A percentile compares a stretch with the other conserved stretches of the same genome.
Evolutionary conservation across 305 asterid genomes (phyloP).

Genomic region (Solanum aculeatissimum): DNA sequence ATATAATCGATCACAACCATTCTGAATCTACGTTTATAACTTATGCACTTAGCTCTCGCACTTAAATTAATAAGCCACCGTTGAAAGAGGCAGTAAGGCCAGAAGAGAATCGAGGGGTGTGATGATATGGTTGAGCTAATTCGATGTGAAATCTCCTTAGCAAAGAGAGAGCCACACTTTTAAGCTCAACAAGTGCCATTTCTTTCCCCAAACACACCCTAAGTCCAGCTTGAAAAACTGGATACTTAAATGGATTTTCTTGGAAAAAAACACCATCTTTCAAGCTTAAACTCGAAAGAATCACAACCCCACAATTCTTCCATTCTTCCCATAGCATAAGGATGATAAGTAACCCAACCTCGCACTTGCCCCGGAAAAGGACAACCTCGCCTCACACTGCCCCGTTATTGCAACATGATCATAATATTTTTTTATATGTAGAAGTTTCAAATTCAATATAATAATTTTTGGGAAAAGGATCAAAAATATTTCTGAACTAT

Average conservation of each 20-base stretch:
- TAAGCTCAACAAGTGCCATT: conserved; percentile 55
- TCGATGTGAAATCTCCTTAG: conserved; percentile 35
- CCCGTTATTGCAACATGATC: too few species aligned
- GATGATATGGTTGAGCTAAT: conserved; percentile 9
- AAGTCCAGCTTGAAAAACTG: conserved; percentile 63
- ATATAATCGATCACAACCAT: not conserved
- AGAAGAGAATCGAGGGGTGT: conserved; percentile 42
- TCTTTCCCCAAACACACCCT: conserved; percentile 84
- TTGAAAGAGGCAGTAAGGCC: conserved; percentile 65
- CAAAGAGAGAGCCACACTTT: conserved; percentile 41
- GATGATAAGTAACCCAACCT: conserved; percentile 74
- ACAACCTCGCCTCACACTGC: too few species aligned
- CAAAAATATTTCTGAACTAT: too few species aligned
- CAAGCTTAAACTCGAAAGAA: conserved; percentile 52
- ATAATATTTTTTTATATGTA: not conserved
- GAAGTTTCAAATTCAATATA: not conserved
- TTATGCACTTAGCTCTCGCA: conserved; percentile 12
- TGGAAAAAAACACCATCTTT: conserved; percentile 39
- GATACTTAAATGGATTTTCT: conserved; percentile 49
- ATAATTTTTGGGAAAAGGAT: too few species aligned
- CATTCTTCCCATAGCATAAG: conserved; percentile 85
- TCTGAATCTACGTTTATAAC: not conserved
- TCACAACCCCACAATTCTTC: conserved; percentile 74
- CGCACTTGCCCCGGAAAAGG: too few species aligned
- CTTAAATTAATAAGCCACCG: conserved; percentile 35